Evolutionary conservation across 2,329 filamentous ascomycete species (phyloP), one percentile per base, ranked within the genome.

Genomic region (Claviceps humidiphila): DNA sequence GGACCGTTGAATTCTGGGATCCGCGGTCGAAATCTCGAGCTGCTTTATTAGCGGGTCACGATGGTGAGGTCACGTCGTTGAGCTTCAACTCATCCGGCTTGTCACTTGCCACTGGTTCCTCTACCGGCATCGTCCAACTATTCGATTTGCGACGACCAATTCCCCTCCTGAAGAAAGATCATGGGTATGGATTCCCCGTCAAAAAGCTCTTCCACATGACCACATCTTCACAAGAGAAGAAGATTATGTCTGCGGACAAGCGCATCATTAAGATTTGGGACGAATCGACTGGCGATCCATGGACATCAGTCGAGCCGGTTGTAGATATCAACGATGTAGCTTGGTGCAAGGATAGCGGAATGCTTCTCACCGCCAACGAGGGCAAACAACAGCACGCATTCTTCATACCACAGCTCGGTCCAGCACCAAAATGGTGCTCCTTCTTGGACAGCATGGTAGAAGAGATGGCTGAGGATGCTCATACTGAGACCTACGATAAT

Each of bases 1-100:
- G 93, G n/a, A 95, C 91, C 1, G 88, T 97, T 26, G 93, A 98
- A 65, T 91, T 97, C 63, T 98, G 90, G 88, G 93, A 98, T 64
- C 80, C 90, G 1, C 80, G 93, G 54, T 89, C 87, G 34, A 85
- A 89, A 63, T 85, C 84, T 51, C 78, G 89, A 53, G 85, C 91
- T 11, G 90, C 88, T 16, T 77, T 91, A 17, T 73, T 98, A 2
- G 76, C 84, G 13, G 78, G 75, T 0, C 77, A 82, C 53, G 78
- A 82, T 54, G 81, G 80, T 37, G 85, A 89, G 63, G 82, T 96
- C 46, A 96, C 91, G 0, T 88, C 93, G 0, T 72, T 98, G 46
- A 83, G 94, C 57, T 98, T 95, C 65, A 83, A 86, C 59, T 77
- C 80, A 16, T 89, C 87, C 0, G 93, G 93, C 0, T 74, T 98